Base-by-base conservation (phyloP, 495 filamentous ascomycete genomes). In the Cryomyces minteri region DNA sequence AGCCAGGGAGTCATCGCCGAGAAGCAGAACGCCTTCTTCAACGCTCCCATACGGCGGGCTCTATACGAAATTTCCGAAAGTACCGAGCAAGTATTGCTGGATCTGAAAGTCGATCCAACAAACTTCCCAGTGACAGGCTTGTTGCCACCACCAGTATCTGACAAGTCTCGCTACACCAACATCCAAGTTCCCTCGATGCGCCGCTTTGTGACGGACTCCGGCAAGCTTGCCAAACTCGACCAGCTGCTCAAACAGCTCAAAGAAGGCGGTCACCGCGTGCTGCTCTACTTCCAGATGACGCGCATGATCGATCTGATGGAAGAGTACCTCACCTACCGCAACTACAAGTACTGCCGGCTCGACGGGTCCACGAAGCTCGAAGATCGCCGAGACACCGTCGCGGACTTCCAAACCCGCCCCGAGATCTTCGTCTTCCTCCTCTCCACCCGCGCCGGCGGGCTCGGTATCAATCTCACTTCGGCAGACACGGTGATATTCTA, bases 221-320 rank as follows among this genome's bases (percentile, higher is more conserved):
- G 90, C 51, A 99, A 99, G 61, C 72, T 99, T 43, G 85, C 85
- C 32, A 86, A 86, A 54, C 71, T 99, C 29, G 90, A 99, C 62
- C 69, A 84, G 45, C 73, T 99, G 25, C 69, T 99, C 31, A 76
- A 78, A 40, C 69, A 86, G 54, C 75, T 99, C 46, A 99, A 96
- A 68, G 78, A 88, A 44, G 82, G 78, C 39, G 82, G 82, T 39
- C 90, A 99, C 54, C 87, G 90, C 55, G 90, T 99, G 12, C 74
- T 99, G 6, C 69, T 99, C n/a, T 99, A 99, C 69, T 99, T 99
- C 79, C 90, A 99, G 66, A 99, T 99, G 90, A 99, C 90, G n/a
- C 79, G 83, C 53, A 99, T 99, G 90, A 96, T 99, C 57, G 90
- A 99, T 57, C 67, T 99, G 33, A 95, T 95, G 81, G 90, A 99